A percentile compares a stretch with the other conserved stretches of the same genome.
Evolutionary conservation across 371 early-diverging fungal genomes (phyloP).

Genomic region (Mucor plumbeus): DNA sequence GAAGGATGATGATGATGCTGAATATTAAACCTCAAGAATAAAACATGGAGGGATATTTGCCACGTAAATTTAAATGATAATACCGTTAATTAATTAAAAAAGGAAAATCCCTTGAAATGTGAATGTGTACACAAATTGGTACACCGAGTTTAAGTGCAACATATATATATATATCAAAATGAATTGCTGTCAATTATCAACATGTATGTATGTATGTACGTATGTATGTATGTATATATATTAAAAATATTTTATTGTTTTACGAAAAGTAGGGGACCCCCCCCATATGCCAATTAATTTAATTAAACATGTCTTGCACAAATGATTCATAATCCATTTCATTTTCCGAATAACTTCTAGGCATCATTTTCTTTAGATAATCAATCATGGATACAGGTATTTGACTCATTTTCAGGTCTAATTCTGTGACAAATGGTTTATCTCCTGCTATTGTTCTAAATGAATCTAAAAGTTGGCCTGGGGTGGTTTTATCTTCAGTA

Average conservation of each 20-base stretch:
- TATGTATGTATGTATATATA: too few relatives aligned
- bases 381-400: constrained; percentile 73
- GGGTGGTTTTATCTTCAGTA: constrained; percentile 90
- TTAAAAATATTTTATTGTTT: neutral
- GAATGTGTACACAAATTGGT: too few relatives aligned
- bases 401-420: constrained; percentile 71
- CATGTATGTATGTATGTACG: too few relatives aligned
- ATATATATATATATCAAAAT: too few relatives aligned
- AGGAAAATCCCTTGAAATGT: neutral
- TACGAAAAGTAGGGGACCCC: too few relatives aligned
- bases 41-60: neutral
- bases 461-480: constrained; percentile 85
- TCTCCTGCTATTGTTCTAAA: constrained; percentile 87
- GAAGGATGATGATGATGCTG: too few relatives aligned
- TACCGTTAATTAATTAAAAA: neutral
- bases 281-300: neutral
- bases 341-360: constrained; percentile 41
- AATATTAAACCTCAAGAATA: too few relatives aligned
- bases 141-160: too few relatives aligned
- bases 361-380: constrained; percentile 77
- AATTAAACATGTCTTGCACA: constrained; percentile 70
- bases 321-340: constrained; percentile 66
- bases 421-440: constrained; percentile 80
- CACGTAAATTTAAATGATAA: neutral
- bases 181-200: too few relatives aligned